A percentile compares a stretch with the other conserved stretches of the same genome.
These are phyloP conservation scores for Oryza meridionalis DNA, from an alignment of 176 grass and related monocot genomes.

Conservation along the genomic window DNA sequence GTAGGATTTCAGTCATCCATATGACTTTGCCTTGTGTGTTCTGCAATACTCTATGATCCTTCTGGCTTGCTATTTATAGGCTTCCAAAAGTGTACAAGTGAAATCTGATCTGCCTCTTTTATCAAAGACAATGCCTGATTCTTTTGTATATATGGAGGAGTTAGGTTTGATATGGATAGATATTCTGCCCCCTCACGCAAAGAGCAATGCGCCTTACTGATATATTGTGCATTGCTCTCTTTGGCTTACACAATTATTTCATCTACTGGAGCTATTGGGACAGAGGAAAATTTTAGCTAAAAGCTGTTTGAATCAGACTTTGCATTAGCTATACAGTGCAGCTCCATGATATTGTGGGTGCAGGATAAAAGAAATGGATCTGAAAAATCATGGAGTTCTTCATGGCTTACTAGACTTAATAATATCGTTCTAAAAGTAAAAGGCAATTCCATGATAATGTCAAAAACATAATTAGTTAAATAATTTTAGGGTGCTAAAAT, in stretches of 20 bases:
- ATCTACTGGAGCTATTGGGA: background rate
- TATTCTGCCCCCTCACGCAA: conserved; percentile 30
- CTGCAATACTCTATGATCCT: conserved; percentile 30
- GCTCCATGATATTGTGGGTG: background rate
- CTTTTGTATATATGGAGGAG: conserved; percentile 28
- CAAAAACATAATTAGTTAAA: background rate
- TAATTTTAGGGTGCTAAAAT: background rate
- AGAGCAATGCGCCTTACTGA: conserved; percentile 22
- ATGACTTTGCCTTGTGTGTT: conserved; percentile 1
- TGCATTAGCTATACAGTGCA: background rate
- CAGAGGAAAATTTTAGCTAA: background rate
- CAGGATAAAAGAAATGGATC: background rate
- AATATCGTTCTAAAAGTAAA: background rate
- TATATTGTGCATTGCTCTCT: background rate
- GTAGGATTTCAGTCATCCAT: background rate
- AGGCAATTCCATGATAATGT: background rate
- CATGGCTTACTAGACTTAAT: background rate
- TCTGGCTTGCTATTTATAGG: conserved; percentile 47
- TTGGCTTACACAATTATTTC: conserved; percentile 20
- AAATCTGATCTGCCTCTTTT: conserved; percentile 45
- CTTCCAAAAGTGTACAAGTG: conserved; percentile 23
- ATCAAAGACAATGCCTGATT: conserved; percentile 33
- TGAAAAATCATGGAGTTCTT: background rate
- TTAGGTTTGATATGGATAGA: conserved; percentile 54
- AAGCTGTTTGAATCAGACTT: background rate